Conservation (phyloP, 306 rosid species). For the Erythrophleum fordii region DNA sequence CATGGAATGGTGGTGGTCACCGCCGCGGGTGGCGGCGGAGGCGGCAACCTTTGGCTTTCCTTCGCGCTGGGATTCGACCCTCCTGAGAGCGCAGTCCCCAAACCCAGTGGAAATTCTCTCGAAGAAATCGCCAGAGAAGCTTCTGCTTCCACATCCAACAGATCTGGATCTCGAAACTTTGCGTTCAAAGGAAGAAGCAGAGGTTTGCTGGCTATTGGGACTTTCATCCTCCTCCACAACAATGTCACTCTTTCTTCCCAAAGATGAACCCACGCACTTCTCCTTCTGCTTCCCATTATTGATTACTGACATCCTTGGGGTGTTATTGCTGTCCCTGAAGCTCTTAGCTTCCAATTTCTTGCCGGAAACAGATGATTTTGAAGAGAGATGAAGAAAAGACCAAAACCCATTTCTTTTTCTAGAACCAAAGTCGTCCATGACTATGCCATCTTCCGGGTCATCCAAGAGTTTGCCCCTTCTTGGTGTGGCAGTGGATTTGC, state of each 20-base stretch:
- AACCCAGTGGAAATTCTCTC: constrained; percentile 98
- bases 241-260: constrained; percentile 37
- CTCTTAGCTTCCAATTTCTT: constrained; percentile 22
- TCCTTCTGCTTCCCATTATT: constrained; percentile 14
- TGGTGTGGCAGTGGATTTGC: constrained; percentile 82
- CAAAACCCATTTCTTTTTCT: constrained; percentile 79
- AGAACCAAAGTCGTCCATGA: constrained; percentile 51
- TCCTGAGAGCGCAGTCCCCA: constrained; percentile 88
- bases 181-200: constrained; percentile 70
- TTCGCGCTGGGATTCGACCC: constrained; percentile 93
- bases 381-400: constrained; percentile 81
- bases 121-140: constrained; percentile 93
- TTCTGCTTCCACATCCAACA: constrained; percentile 95
- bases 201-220: background rate
- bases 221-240: constrained; percentile 45
- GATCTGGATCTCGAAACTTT: constrained; percentile 97
- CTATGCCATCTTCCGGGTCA: constrained; percentile 25
- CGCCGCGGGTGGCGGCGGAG: constrained; percentile 3
- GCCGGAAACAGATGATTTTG: constrained; percentile 41
- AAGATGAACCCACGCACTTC: constrained; percentile 35
- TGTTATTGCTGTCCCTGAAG: constrained; percentile 32
- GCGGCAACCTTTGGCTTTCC: constrained; percentile 58
- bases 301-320: constrained; percentile 28
- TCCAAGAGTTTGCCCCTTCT: constrained; percentile 48
- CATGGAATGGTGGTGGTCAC: constrained; percentile 56